These are phyloP conservation scores for Yamadazyma scolyti DNA, from an alignment of 805 yeast species.

Conservation along the genomic window DNA sequence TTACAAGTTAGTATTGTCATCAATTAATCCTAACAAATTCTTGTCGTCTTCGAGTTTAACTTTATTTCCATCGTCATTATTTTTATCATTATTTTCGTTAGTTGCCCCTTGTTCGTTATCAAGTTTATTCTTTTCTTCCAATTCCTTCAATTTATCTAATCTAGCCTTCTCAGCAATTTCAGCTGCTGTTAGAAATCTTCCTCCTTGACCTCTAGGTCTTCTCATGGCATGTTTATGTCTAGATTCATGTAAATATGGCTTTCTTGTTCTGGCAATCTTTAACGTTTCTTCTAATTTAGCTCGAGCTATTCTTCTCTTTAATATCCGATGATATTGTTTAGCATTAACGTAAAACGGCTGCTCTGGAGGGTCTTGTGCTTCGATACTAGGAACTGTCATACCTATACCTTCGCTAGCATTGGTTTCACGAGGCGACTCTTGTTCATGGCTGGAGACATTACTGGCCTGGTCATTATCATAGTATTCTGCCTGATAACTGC, in stretches of 20 bases:
- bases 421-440: too few species aligned
- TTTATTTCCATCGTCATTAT: slow-evolving; percentile 4
- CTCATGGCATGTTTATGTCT: slow-evolving; percentile 99
- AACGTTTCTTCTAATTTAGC: slow-evolving; percentile 88
- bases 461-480: too few species aligned
- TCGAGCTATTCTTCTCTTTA: slow-evolving; percentile 89
- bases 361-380: slow-evolving; percentile 41
- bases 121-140: slow-evolving; percentile 18
- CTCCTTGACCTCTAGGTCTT: slow-evolving; percentile 98
- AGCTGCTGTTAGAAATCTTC: slow-evolving; percentile 93
- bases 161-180: slow-evolving; percentile 45
- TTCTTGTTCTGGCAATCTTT: slow-evolving; percentile 83
- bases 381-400: too few species aligned
- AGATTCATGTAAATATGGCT: slow-evolving; percentile 93
- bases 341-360: slow-evolving; percentile 98
- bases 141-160: slow-evolving; percentile 33
- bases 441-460: too few species aligned
- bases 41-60: slow-evolving; percentile 2
- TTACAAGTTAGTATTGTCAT: slow-evolving; percentile 1
- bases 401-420: too few species aligned
- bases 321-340: slow-evolving; percentile 91
- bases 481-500: too few species aligned
- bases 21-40: slow-evolving; percentile 5
- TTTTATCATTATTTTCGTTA: slow-evolving; percentile 1
- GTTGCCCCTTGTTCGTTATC: too few species aligned